These are phyloP conservation scores for Ceriops decandra DNA, from an alignment of 345 rosid genomes.

Conservation along the genomic window DNA sequence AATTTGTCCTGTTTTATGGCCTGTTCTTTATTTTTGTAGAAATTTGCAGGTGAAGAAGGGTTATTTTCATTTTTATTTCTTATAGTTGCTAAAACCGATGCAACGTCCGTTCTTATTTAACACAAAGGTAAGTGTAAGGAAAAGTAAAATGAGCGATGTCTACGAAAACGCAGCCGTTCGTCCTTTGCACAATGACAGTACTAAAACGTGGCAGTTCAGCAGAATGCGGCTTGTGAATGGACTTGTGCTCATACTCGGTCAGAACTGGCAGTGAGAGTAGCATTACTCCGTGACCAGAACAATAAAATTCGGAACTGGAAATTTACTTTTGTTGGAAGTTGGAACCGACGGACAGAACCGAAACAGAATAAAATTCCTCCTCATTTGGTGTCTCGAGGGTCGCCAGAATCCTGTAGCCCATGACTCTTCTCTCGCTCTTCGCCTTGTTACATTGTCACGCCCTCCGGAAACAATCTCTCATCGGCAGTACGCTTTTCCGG, in stretches of 20 bases:
- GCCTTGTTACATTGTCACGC: not conserved
- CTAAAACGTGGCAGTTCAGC: too few species aligned
- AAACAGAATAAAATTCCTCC: not conserved
- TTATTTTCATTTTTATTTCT: not conserved
- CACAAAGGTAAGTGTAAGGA: too few species aligned
- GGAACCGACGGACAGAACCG: too few species aligned
- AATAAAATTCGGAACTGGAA: too few species aligned
- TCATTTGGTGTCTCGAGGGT: slow-evolving; percentile 8
- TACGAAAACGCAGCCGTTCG: not conserved
- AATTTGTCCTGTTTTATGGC: not conserved
- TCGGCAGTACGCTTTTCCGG: too few species aligned
- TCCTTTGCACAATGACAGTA: too few species aligned
- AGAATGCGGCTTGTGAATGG: not conserved
- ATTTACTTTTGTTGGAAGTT: too few species aligned
- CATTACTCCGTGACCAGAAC: not conserved
- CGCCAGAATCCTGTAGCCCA: slow-evolving; percentile 6
- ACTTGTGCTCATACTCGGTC: too few species aligned
- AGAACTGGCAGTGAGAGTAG: not conserved
- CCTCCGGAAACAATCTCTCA: too few species aligned
- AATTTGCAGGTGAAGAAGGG: not conserved
- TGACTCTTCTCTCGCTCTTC: slow-evolving; percentile 19
- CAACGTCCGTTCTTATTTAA: too few species aligned
- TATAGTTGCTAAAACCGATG: too few species aligned
- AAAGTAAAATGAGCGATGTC: too few species aligned
- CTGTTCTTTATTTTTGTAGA: not conserved